A percentile compares a stretch with the other conserved stretches of the same genome.
Evolutionary conservation across 75 land plant genomes (phyloP).

Genomic region (Sequoia sempervirens): DNA sequence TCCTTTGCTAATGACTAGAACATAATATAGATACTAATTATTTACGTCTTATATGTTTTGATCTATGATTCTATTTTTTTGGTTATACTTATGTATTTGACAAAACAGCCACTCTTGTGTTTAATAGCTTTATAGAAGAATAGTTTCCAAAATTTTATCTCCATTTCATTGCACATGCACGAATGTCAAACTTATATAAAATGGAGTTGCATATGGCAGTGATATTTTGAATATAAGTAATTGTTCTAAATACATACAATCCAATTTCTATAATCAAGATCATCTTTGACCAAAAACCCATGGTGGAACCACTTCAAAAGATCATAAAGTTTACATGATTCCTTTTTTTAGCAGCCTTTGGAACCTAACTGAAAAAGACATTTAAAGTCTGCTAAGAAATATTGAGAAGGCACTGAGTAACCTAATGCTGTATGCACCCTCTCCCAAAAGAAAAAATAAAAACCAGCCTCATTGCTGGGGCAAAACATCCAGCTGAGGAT

Average conservation of each 20-base stretch:
- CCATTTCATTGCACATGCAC: neutral
- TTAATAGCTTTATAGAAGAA: no score
- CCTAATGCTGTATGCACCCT: neutral
- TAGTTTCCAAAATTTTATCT: no score
- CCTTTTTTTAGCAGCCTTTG: neutral
- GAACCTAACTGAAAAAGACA: neutral
- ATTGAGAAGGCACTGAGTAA: neutral
- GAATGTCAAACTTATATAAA: neutral
- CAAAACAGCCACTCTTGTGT: no score
- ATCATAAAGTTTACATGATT: no score
- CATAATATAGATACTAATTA: no score
- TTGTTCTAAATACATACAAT: neutral
- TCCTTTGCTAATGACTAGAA: no score
- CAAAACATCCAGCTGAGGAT: no score
- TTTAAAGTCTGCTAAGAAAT: neutral
- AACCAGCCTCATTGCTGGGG: neutral
- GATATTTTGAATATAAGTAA: neutral
- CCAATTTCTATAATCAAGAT: neutral
- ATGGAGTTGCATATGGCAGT: neutral
- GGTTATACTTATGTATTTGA: no score
- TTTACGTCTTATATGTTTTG: no score
- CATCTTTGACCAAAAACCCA: no score
- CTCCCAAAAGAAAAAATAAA: neutral
- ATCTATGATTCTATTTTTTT: no score
- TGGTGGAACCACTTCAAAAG: neutral